A percentile compares a stretch with the other conserved stretches of the same genome.
Conservation (phyloP, 2,329 filamentous ascomycete species). For the Ophiognomonia clavigignenti-juglandacearum region DNA sequence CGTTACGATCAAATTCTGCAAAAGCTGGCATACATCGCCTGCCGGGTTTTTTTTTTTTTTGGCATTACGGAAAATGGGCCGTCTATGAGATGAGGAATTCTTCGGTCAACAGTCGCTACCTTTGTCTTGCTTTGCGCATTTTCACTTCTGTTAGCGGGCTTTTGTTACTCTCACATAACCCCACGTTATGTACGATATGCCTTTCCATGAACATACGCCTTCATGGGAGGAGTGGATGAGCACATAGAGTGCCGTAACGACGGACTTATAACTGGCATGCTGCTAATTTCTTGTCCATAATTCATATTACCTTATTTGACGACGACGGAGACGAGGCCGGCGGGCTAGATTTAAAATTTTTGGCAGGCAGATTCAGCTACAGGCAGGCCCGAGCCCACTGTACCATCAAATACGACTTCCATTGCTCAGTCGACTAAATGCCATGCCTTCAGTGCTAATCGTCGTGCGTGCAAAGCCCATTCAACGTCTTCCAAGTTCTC, state of each 20-base stretch:
- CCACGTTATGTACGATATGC: slow-evolving; percentile 1
- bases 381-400: slow-evolving; percentile 1
- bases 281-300: slow-evolving; percentile 16
- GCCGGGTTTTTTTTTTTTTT: background rate
- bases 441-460: background rate
- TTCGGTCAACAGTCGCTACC: slow-evolving; percentile 12
- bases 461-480: too few species aligned
- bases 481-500: too few species aligned
- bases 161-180: slow-evolving; percentile 6
- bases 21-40: background rate
- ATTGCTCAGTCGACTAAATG: background rate
- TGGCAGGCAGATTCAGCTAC: background rate
- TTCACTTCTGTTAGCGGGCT: background rate
- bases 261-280: slow-evolving; percentile 12
- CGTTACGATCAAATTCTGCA: too few species aligned
- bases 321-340: slow-evolving; percentile 1
- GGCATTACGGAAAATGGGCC: slow-evolving; percentile 8
- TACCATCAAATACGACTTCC: slow-evolving; percentile 10
- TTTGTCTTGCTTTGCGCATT: slow-evolving; percentile 2
- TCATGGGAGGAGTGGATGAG: slow-evolving; percentile 6
- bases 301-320: slow-evolving; percentile 10
- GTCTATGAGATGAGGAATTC: slow-evolving; percentile 12
- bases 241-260: slow-evolving; percentile 1
- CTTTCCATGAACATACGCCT: slow-evolving; percentile 2
- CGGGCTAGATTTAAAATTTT: slow-evolving; percentile 1